These are phyloP conservation scores for Dalbergia cochinchinensis DNA, from an alignment of 306 rosid species.

Conservation along the genomic window DNA sequence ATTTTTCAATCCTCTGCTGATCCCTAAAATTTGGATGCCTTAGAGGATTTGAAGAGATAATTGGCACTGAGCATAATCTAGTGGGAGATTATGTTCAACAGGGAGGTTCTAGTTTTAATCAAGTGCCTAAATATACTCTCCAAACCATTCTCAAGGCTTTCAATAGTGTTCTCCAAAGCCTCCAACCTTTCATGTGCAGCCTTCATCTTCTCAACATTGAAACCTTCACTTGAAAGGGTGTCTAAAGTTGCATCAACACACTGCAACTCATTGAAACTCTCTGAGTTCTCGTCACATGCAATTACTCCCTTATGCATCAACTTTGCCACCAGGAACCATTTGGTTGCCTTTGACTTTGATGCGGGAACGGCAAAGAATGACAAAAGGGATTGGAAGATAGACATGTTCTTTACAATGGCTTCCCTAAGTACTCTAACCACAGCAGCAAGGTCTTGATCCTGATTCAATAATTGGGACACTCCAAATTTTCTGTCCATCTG, in stretches of 20 bases:
- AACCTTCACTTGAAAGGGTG: conserved; percentile 12
- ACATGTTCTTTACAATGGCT: conserved; percentile 46
- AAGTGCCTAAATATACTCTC: conserved; percentile 61
- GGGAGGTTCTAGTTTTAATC: conserved; percentile 64
- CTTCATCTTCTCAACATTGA: conserved; percentile 47
- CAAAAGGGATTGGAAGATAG: conserved; percentile 57
- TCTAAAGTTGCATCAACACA: conserved; percentile 53
- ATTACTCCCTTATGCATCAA: conserved; percentile 55
- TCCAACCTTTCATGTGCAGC: conserved; percentile 47
- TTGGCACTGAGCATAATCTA: not conserved
- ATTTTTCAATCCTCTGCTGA: conserved; percentile 13
- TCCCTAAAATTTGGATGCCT: conserved; percentile 13
- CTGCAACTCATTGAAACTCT: conserved; percentile 49
- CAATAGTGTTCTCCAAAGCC: conserved; percentile 59
- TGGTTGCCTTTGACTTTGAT: conserved; percentile 46
- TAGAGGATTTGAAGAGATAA: conserved; percentile 6
- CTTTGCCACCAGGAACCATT: conserved; percentile 56
- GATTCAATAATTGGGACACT: conserved; percentile 21
- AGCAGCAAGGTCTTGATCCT: conserved; percentile 47
- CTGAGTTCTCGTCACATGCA: conserved; percentile 48
- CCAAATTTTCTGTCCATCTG: conserved; percentile 54
- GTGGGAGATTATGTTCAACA: conserved; percentile 68
- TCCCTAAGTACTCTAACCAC: conserved; percentile 52
- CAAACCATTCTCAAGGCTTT: conserved; percentile 63
- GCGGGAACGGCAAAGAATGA: conserved; percentile 46